Evolutionary conservation across 2,329 filamentous ascomycete genomes (phyloP).

Genomic region (Chaetomium olivaceum): DNA sequence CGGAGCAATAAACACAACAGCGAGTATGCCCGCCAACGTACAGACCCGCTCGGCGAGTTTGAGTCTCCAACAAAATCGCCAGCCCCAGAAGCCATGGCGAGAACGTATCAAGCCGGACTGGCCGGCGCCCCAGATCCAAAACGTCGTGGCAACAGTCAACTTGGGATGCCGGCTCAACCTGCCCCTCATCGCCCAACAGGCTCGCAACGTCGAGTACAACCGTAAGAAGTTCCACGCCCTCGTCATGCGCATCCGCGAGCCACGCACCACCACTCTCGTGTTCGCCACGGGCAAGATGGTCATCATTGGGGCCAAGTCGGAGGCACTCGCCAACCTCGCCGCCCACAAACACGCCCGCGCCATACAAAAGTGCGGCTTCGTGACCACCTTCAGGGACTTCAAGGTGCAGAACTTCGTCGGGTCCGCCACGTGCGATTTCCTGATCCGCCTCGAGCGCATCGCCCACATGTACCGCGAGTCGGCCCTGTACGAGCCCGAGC

Average conservation of each 20-base stretch:
- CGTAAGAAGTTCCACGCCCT: constrained; percentile 87
- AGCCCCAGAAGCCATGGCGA: not conserved
- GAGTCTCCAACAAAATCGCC: not conserved
- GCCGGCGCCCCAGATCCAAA: constrained; percentile 25
- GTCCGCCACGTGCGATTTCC: constrained; percentile 95
- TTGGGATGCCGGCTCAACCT: constrained; percentile 90
- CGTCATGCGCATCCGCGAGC: constrained; percentile 97
- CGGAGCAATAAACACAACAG: not conserved
- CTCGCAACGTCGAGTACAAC: constrained; percentile 91
- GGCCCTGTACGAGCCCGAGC: constrained; percentile 88
- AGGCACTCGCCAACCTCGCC: constrained; percentile 89
- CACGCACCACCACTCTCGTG: constrained; percentile 92
- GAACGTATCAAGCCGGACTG: constrained; percentile 20
- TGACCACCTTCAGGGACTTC: constrained; percentile 95
- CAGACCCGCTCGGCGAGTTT: not conserved
- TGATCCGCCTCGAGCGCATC: constrained; percentile 87
- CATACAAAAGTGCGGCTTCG: constrained; percentile 96
- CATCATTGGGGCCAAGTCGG: constrained; percentile 93
- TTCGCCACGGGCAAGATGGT: constrained; percentile 98
- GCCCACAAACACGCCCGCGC: constrained; percentile 93
- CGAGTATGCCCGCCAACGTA: not conserved
- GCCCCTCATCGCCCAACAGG: constrained; percentile 93
- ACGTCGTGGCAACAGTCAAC: constrained; percentile 74
- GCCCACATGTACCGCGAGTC: constrained; percentile 66
- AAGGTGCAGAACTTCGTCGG: constrained; percentile 98